Evolutionary conservation across 129 eudicot species (phyloP).

Genomic region (Tagetes patula): DNA sequence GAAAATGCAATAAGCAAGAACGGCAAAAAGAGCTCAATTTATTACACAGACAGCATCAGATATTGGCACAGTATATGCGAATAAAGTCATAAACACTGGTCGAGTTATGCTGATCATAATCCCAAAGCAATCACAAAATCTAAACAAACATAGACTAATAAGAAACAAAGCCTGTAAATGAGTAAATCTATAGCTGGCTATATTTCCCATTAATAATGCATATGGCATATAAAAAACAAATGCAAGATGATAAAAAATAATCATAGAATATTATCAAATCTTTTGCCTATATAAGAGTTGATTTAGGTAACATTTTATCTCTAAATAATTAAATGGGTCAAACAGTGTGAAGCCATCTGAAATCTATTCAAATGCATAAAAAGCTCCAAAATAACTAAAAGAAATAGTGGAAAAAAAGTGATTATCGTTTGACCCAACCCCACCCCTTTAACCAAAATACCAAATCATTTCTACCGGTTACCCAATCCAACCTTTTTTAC

Average conservation of each 20-base stretch:
- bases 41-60: not conserved
- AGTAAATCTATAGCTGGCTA: conserved; percentile 12
- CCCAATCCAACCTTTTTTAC: not conserved
- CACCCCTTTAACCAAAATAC: not conserved
- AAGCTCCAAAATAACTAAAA: not conserved
- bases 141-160: not conserved
- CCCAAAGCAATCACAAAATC: conserved; percentile 13
- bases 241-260: not conserved
- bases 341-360: not conserved
- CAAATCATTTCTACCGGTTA: not conserved
- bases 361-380: not conserved
- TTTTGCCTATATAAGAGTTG: not conserved
- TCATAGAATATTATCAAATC: not conserved
- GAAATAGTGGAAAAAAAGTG: not conserved
- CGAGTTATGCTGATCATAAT: not conserved
- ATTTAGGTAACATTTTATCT: not conserved
- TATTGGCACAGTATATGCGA: not conserved
- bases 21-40: not conserved
- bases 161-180: not conserved
- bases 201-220: not conserved
- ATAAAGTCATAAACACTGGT: not conserved
- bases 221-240: not conserved
- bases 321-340: not conserved
- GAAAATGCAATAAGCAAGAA: not conserved
- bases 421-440: too few species aligned